A percentile compares a stretch with the other conserved stretches of the same genome.
Evolutionary conservation across 83 land plant genomes (phyloP).

Genomic region (Diphasiastrum complanatum): DNA sequence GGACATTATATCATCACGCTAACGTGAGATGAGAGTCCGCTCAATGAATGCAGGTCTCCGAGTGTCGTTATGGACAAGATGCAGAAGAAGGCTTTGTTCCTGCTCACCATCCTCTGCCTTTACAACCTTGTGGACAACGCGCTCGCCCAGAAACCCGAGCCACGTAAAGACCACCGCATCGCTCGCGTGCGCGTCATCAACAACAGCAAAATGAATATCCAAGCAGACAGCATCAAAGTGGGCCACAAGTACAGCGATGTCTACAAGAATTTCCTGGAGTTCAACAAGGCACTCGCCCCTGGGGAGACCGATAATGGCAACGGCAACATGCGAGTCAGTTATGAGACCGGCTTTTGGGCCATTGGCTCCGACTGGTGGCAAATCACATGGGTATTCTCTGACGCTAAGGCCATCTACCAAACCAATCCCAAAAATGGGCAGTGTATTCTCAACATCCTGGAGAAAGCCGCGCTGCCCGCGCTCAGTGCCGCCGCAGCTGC

Average conservation of each 20-base stretch:
- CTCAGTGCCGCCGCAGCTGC: background rate
- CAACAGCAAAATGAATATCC: background rate
- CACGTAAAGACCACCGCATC: background rate
- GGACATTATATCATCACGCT: too few relatives aligned
- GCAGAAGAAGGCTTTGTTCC: too few relatives aligned
- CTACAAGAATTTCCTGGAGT: background rate
- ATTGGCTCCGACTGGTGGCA: too few relatives aligned
- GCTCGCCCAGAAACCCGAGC: too few relatives aligned
- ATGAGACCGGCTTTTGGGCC: too few relatives aligned
- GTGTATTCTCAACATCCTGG: background rate
- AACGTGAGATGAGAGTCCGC: too few relatives aligned
- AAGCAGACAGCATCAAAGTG: background rate
- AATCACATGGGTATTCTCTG: background rate
- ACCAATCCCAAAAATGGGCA: too few relatives aligned
- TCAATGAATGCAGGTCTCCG: too few relatives aligned
- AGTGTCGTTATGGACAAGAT: too few relatives aligned
- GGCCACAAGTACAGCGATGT: background rate
- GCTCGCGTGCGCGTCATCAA: background rate
- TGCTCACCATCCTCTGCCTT: slow-evolving; percentile 4
- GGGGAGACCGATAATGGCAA: background rate
- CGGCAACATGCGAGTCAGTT: too few relatives aligned
- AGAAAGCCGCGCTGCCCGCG: background rate
- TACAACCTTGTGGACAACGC: background rate
- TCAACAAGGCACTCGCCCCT: background rate
- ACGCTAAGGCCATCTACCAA: background rate